Evolutionary conservation across 1,139 yeast species (phyloP).

Genomic region (Pichia sp.): DNA sequence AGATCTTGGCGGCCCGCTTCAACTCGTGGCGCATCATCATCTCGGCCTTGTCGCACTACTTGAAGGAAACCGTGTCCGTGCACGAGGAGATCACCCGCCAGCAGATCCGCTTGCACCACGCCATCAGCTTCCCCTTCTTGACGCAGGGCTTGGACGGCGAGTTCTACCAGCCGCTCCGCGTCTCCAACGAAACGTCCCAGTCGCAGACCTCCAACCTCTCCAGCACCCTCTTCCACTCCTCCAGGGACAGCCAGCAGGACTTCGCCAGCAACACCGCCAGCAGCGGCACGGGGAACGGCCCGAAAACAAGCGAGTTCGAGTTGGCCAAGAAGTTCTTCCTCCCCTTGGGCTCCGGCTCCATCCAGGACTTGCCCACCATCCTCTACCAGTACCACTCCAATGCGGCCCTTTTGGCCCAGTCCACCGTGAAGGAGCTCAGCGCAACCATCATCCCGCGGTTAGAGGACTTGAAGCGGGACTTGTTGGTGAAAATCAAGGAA

Average conservation of each 20-base stretch:
- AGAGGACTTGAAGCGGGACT: conserved; percentile 79
- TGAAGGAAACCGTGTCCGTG: conserved; percentile 75
- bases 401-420: conserved; percentile 61
- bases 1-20: conserved; percentile 75
- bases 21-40: conserved; percentile 82
- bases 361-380: conserved; percentile 77
- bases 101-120: conserved; percentile 75
- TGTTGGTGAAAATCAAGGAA: conserved; percentile 80
- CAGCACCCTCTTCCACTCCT: conserved; percentile 14
- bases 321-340: conserved; percentile 50
- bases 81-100: conserved; percentile 87
- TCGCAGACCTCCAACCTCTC: conserved; percentile 12
- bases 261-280: neutral
- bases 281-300: conserved; percentile 13
- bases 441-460: conserved; percentile 72
- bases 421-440: conserved; percentile 68
- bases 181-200: conserved; percentile 15
- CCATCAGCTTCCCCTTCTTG: conserved; percentile 55
- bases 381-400: conserved; percentile 70
- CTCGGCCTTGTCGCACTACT: conserved; percentile 66
- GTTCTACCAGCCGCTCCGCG: conserved; percentile 32
- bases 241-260: conserved; percentile 10
- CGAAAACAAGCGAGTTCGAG: conserved; percentile 31
- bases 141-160: conserved; percentile 36
- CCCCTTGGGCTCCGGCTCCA: conserved; percentile 75